A percentile compares a stretch with the other conserved stretches of the same genome.
Evolutionary conservation across 2,329 filamentous ascomycete genomes (phyloP).

Genomic region (Botrytis fabae): DNA sequence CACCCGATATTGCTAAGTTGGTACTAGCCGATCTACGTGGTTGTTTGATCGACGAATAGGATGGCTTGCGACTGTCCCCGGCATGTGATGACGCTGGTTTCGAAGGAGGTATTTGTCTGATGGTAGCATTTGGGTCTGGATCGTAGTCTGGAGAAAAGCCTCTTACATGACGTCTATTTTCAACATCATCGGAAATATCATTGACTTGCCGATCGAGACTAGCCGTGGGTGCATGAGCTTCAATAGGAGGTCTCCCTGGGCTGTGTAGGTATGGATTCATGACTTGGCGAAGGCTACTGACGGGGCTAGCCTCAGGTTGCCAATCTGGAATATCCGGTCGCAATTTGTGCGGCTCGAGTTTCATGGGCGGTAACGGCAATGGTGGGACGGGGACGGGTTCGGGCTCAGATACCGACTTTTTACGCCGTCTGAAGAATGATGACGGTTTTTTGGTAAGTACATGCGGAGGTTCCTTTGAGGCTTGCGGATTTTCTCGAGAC

Average conservation of each 20-base stretch:
- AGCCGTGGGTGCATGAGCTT: conserved; percentile 26
- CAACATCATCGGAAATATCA: conserved; percentile 31
- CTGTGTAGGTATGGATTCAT: conserved; percentile 77
- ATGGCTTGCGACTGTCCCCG: conserved; percentile 16
- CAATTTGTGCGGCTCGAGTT: conserved; percentile 25
- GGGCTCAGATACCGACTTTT: conserved; percentile 78
- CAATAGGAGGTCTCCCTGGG: conserved; percentile 32
- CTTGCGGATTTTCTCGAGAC: conserved; percentile 35
- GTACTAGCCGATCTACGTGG: conserved; percentile 27
- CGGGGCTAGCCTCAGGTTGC: conserved; percentile 53
- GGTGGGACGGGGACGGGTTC: conserved; percentile 57
- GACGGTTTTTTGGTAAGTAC: conserved; percentile 84
- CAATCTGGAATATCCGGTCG: conserved; percentile 30
- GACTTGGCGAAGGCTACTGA: conserved; percentile 78
- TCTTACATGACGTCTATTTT: conserved; percentile 42
- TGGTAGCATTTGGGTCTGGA: conserved; percentile 69
- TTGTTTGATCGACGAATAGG: conserved; percentile 26
- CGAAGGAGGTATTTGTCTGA: conserved; percentile 56
- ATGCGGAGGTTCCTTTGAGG: conserved; percentile 37
- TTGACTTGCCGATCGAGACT: conserved; percentile 33
- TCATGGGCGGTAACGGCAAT: conserved; percentile 43
- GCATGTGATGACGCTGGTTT: conserved; percentile 19
- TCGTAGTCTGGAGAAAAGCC: conserved; percentile 77
- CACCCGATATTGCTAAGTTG: conserved; percentile 16
- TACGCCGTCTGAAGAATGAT: conserved; percentile 89